A percentile compares a stretch with the other conserved stretches of the same genome.
These are phyloP conservation scores for Limnanthes douglasii DNA, from an alignment of 345 rosid species.

Conservation along the genomic window DNA sequence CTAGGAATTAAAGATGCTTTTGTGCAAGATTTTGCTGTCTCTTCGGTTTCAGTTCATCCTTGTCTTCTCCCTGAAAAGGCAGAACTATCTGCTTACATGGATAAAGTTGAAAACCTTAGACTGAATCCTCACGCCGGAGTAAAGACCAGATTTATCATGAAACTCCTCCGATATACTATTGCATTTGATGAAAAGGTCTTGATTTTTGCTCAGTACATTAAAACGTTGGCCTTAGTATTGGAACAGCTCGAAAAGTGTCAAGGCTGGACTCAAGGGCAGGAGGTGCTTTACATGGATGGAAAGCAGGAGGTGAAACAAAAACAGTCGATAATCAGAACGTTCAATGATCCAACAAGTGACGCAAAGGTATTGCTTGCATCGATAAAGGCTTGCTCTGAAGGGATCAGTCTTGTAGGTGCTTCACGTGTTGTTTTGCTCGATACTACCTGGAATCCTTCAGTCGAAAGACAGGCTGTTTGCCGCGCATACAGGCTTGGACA, in stretches of 20 bases:
- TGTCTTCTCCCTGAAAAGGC: constrained; percentile 16
- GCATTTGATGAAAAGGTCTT: constrained; percentile 37
- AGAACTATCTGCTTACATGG: constrained; percentile 11
- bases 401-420: constrained; percentile 62
- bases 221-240: constrained; percentile 30
- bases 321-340: constrained; percentile 28
- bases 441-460: constrained; percentile 68
- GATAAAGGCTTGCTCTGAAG: constrained; percentile 54
- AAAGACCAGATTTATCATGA: constrained; percentile 41
- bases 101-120: constrained; percentile 16
- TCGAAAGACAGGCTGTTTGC: constrained; percentile 70
- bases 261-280: constrained; percentile 25
- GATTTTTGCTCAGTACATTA: constrained; percentile 45
- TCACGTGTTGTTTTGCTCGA: constrained; percentile 65
- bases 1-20: constrained; percentile 13
- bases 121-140: constrained; percentile 29
- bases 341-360: constrained; percentile 32
- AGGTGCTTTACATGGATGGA: constrained; percentile 42
- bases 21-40: constrained; percentile 17
- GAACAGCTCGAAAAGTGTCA: constrained; percentile 21
- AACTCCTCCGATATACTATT: constrained; percentile 24
- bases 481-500: constrained; percentile 68
- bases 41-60: constrained; percentile 55
- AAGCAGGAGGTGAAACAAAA: constrained; percentile 17
- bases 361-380: constrained; percentile 60